A percentile compares a stretch with the other conserved stretches of the same genome.
phyloP scores from a whole-genome alignment of 2,329 filamentous ascomycete genomes.

The Calycina herbarum region DNA sequence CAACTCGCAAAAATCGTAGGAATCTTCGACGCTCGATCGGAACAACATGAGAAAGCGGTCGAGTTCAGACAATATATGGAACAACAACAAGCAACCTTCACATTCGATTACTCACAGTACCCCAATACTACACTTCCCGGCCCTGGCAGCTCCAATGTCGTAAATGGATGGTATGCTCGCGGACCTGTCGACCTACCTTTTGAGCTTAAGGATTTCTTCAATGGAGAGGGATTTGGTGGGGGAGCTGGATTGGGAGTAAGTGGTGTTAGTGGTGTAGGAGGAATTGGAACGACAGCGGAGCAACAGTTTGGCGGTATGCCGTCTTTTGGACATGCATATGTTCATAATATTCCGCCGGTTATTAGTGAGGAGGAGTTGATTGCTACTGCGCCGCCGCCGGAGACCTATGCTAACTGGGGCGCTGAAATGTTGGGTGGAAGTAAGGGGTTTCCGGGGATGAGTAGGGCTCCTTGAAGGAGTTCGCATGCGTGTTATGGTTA shows the following conservation, averaged over 20 bases:
- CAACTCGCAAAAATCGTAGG: constrained; percentile 37
- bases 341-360: constrained; percentile 14
- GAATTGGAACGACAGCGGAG: not conserved
- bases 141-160: constrained; percentile 11
- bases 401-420: constrained; percentile 30
- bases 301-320: constrained; percentile 10
- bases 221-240: constrained; percentile 25
- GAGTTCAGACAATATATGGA: constrained; percentile 28
- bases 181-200: constrained; percentile 29
- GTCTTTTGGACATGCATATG: constrained; percentile 18
- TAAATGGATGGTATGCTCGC: constrained; percentile 32
- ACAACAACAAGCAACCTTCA: constrained; percentile 26
- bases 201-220: constrained; percentile 33
- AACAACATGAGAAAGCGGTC: constrained; percentile 21
- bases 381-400: constrained; percentile 23
- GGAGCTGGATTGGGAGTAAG: not conserved
- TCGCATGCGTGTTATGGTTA: no score
- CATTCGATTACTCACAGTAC: constrained; percentile 21
- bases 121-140: constrained; percentile 11
- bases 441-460: no score
- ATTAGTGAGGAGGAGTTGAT: constrained; percentile 21
- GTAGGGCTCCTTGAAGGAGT: no score
- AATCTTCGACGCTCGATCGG: constrained; percentile 30
- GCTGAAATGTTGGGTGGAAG: not conserved
- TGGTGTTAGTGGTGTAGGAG: not conserved